Conservation (phyloP, 2,329 filamentous ascomycete species). For the Stemphylium beticola region DNA sequence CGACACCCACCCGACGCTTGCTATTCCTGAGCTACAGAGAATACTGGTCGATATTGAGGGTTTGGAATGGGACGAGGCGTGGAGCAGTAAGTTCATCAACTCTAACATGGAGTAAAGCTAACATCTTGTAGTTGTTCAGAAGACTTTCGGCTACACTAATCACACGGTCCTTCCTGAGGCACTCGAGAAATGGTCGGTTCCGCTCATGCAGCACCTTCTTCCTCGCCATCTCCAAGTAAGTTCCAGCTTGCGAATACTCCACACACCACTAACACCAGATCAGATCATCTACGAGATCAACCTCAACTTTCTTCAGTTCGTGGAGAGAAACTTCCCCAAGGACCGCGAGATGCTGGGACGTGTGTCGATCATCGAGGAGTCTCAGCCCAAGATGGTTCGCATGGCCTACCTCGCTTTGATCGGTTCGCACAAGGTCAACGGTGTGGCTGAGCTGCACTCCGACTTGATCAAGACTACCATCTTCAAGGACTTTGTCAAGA, state of each 20-base stretch:
- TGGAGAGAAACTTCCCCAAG: conserved; percentile 89
- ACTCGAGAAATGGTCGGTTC: conserved; percentile 97
- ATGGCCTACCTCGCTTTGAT: conserved; percentile 97
- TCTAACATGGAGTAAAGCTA: conserved; percentile 6
- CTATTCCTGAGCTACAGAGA: conserved; percentile 93
- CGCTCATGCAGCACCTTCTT: conserved; percentile 87
- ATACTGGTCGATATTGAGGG: conserved; percentile 90
- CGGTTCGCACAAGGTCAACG: conserved; percentile 98
- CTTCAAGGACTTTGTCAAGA: conserved; percentile 96
- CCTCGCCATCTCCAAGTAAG: conserved; percentile 80
- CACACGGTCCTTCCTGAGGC: conserved; percentile 97
- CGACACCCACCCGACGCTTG: conserved; percentile 95
- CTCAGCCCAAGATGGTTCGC: conserved; percentile 94
- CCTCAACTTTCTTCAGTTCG: conserved; percentile 85
- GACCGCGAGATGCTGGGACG: conserved; percentile 83
- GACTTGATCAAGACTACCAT: conserved; percentile 99
- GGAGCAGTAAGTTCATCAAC: conserved; percentile 66
- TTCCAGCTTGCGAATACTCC: not conserved
- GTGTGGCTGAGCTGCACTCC: conserved; percentile 95
- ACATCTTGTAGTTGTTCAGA: conserved; percentile 52
- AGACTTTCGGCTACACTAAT: conserved; percentile 93
- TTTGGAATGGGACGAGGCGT: conserved; percentile 90
- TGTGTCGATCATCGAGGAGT: conserved; percentile 98
- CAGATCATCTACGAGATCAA: conserved; percentile 98
- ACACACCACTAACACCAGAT: conserved; percentile 9